phyloP scores from a whole-genome alignment of 768 basidiomycete species.

The Rhodotorula diobovata region DNA sequence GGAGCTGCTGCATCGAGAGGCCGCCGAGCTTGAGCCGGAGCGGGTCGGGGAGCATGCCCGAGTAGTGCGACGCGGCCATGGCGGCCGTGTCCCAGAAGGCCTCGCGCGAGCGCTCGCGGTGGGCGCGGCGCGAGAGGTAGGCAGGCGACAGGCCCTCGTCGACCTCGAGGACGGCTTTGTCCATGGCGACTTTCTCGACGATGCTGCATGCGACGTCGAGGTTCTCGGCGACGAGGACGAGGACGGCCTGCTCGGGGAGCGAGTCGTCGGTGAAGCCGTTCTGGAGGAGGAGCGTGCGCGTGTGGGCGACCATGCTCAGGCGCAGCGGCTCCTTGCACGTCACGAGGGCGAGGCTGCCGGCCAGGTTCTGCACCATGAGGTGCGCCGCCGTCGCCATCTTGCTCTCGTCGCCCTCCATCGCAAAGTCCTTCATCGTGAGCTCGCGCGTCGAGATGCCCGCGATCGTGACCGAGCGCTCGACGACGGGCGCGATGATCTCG shows the following conservation, averaged over 20 bases:
- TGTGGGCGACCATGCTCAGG: conserved; percentile 80
- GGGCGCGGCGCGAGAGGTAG: conserved; percentile 76
- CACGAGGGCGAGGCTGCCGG: conserved; percentile 89
- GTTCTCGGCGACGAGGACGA: conserved; percentile 83
- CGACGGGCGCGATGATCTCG: conserved; percentile 96
- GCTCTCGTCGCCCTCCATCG: conserved; percentile 82
- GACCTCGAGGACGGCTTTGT: conserved; percentile 83
- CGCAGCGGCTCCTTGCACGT: conserved; percentile 97
- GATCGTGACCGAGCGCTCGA: conserved; percentile 96
- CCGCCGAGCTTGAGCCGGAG: conserved; percentile 78
- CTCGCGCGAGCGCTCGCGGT: conserved; percentile 67
- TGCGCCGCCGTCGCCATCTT: conserved; percentile 88
- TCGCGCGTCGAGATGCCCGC: conserved; percentile 96
- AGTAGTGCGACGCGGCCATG: conserved; percentile 62
- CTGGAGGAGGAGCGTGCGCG: conserved; percentile 75
- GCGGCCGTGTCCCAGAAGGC: conserved; percentile 87
- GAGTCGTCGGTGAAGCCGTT: conserved; percentile 87
- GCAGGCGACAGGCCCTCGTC: conserved; percentile 80
- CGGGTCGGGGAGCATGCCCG: conserved; percentile 73
- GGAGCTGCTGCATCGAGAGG: conserved; percentile 70
- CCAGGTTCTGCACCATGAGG: conserved; percentile 93
- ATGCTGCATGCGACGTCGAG: conserved; percentile 86
- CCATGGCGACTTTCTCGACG: conserved; percentile 97
- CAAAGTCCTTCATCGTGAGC: conserved; percentile 91
- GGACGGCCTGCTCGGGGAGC: conserved; percentile 70